Evolutionary conservation across 257 asterid genomes (phyloP), one percentile per base, ranked within the genome.

Genomic region (Osmanthus fragrans): DNA sequence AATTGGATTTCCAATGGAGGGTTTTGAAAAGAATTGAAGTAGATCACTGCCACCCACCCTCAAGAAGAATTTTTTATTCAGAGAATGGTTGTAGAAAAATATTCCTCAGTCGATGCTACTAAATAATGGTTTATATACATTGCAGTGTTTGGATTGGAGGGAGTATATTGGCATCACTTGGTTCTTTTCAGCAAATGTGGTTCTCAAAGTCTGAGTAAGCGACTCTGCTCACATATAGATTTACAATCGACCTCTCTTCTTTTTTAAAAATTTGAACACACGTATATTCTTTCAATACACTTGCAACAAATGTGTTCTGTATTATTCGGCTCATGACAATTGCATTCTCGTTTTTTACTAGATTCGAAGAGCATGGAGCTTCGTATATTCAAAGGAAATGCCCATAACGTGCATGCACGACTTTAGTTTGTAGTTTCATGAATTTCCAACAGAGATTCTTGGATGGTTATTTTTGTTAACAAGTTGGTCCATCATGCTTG

Each of bases 101-200:
- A 74, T 42, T 73, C 25, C 30, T 77, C 19, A 12, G 56, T 70
- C 51, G 36, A 77, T 72, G 42, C 16, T 18, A 30, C 39, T 72
- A 71, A 76, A 76, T 83, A 75, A 77, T 68, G 39, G 32, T 19
- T 42, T 74, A 47, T 32, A 7, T 60, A n/a, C n/a, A 45, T 45
- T 79, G 79, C 96, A 95, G 99, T 77, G 98, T 96, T 42, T 96
- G 97, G 98, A 96, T 93, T 29, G 99, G 98, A 19, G 99, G 99
- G 70, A 96, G 99, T 81, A 92, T 96, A 87, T 79, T 96, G 90
- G 99, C 98, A 70, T 96, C 99, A 60, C 97, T 96, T 54, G 98
- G 98, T 80, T 93, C 99, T 75, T 93, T 93, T 78, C 98, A 96
- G 89, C 98, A 96, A 81, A 92, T 96, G 97, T 96, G 99, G 99